Evolutionary conservation across 805 yeast genomes (phyloP), one percentile per base, ranked within the genome.

Genomic region (Saccharomycopsis babjevae): DNA sequence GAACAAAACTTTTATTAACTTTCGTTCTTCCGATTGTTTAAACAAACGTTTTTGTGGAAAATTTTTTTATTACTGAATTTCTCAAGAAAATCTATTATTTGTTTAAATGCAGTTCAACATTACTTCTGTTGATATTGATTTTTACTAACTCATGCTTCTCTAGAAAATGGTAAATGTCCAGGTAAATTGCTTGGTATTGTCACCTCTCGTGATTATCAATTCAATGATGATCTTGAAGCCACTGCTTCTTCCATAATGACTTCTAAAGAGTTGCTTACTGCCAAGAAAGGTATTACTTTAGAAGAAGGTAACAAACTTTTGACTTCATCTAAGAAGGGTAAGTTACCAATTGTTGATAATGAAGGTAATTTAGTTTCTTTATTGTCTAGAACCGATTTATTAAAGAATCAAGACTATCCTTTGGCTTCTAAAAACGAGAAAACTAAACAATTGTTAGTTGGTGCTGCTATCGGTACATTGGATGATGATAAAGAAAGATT

Each of bases 21-120:
- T 93, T 93, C 99, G 98, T 93, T 93, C 99, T 93, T 86, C 98
- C 96, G 97, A 86, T 70, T 79, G 72, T 76, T 73, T 70, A 96
- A 87, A 88, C 94, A 85, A 85, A 87, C 96, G 94, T 91, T 88
- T 96, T 83, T 90, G 97, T 76, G 96, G 97, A 91, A 68, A 86
- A 73, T 67, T 68, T 74, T 46, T 22, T 70, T 69, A 18, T 34
- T 52, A 28, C 59, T 56, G 57, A 54, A 28, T 16, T 28, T 28
- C 11, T 10, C 22, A 30, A 32, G 22, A 20, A 52, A 7, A 18
- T 52, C 32, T n/a, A 30, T 30, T 30, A 8, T 25, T 34, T 52
- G 38, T 10, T 34, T 10, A 34, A 34, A 34, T 13, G 4, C 38
- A n/a, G n/a, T 34, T 13, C 2, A 7, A 7, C 15, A n/a, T 16